Base-by-base conservation (phyloP, 768 basidiomycete genomes). In the Lyophyllum atratum region DNA sequence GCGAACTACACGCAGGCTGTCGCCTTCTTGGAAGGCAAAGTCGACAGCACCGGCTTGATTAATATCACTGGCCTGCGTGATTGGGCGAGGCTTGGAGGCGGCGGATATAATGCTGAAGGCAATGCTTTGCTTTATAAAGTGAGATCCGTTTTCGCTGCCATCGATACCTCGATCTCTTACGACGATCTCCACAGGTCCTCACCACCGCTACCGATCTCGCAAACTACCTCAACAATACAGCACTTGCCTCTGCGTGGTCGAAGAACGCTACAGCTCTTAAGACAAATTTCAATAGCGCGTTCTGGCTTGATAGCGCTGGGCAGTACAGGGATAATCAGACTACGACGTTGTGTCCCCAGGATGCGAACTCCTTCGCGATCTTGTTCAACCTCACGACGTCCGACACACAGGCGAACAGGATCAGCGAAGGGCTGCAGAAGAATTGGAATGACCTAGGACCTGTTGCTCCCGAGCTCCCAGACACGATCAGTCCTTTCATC, bases 401-500 rank as follows among this genome's bases (percentile, higher is more conserved):
- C 0, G 26, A 66, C 0, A 72, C 65, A 2, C 78, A 81, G 60
- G 75, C 72, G 9, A 60, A 56, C n/a, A 63, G 65, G 1, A 68
- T 85, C 7, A 85, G 83, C 58, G 66, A 73, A 9, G 83, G 82
- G 0, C 59, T 86, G 28, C 68, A 70, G 63, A 68, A 67, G 56
- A 82, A 83, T 60, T 86, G 84, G 84, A 80, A 80, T 56, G 72
- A 70, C 0, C 54, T 83, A 1, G 84, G 84, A 0, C 71, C 82
- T 1, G 74, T 85, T 2, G 74, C 81, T 7, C 84, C 83, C 0
- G 84, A 86, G 63, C 67, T 86, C 5, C 81, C 81, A 0, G 82
- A 83, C 58, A 85, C 82, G 1, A 82, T 86, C 45, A 80, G 79
- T 56, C 84, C 84, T 3, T 86, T 85, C 59, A 84, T 85, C 11